phyloP scores from a whole-genome alignment of 441 rosid genomes.

The Gossypium laxum region DNA sequence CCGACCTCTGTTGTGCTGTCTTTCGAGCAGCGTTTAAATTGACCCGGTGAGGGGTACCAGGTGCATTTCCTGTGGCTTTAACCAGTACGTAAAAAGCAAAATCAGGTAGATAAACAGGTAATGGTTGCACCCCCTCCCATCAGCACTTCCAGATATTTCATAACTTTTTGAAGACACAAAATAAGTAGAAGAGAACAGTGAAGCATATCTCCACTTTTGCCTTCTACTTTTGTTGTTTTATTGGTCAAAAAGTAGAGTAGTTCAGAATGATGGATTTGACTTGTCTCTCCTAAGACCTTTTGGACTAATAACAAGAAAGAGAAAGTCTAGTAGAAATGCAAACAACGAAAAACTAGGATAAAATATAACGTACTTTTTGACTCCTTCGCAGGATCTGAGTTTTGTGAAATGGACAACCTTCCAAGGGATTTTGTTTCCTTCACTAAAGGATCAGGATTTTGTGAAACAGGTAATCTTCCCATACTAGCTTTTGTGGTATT shows the following conservation, averaged over 20 bases:
- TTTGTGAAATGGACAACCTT: slow-evolving; percentile 63
- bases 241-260: background rate
- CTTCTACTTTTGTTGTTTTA: background rate
- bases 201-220: background rate
- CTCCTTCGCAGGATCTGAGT: slow-evolving; percentile 53
- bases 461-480: slow-evolving; percentile 62
- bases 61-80: slow-evolving; percentile 70
- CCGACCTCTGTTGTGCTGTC: slow-evolving; percentile 29
- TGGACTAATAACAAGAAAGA: background rate
- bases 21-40: slow-evolving; percentile 37
- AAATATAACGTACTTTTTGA: slow-evolving; percentile 46
- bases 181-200: background rate
- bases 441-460: slow-evolving; percentile 47
- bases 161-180: background rate
- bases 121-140: background rate
- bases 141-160: background rate
- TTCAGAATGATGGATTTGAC: background rate
- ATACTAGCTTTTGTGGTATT: slow-evolving; percentile 45
- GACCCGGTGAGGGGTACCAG: slow-evolving; percentile 65
- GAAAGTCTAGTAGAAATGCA: background rate
- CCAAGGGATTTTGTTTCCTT: slow-evolving; percentile 78
- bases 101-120: slow-evolving; percentile 14
- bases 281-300: background rate
- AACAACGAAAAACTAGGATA: background rate
- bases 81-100: slow-evolving; percentile 27